A percentile compares a stretch with the other conserved stretches of the same genome.
phyloP scores from a whole-genome alignment of 495 filamentous ascomycete species.

The Letharia columbiana region DNA sequence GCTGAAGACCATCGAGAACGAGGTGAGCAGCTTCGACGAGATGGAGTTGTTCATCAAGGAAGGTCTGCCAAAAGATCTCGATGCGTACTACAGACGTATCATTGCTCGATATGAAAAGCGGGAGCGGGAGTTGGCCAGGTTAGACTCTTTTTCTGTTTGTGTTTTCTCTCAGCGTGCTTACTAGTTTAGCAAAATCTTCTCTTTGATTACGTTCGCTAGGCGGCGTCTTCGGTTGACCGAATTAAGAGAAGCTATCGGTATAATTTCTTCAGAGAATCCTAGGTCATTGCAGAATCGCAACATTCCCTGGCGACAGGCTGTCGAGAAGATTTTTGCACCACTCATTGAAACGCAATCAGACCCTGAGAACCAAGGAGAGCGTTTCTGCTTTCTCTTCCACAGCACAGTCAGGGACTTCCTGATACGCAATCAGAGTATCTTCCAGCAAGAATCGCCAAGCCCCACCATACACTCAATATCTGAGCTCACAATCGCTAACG shows the following conservation, averaged over 20 bases:
- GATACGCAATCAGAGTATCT: neutral
- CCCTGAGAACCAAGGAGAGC: constrained; percentile 3
- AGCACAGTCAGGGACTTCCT: constrained; percentile 10
- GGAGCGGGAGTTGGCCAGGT: constrained; percentile 6
- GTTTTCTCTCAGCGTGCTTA: neutral
- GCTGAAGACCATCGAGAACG: constrained; percentile 14
- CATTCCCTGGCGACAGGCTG: constrained; percentile 10
- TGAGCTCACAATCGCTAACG: neutral
- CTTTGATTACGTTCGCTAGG: constrained; percentile 5
- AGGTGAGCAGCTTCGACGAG: constrained; percentile 14
- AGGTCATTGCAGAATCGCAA: constrained; percentile 8
- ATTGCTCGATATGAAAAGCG: constrained; percentile 7
- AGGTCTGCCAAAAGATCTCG: constrained; percentile 17
- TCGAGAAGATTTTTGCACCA: constrained; percentile 7
- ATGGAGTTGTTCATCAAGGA: constrained; percentile 16
- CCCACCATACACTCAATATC: constrained; percentile 1
- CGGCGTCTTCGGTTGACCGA: constrained; percentile 10
- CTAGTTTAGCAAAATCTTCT: constrained; percentile 8
- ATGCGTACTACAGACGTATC: constrained; percentile 9
- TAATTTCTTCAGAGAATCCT: constrained; percentile 2
- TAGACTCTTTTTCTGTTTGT: neutral
- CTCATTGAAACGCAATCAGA: constrained; percentile 8
- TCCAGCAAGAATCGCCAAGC: constrained; percentile 1
- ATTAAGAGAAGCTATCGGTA: constrained; percentile 11
- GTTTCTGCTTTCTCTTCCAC: constrained; percentile 10